Evolutionary conservation across 208 protist species (phyloP).

Genomic region (Angomonas deanei): DNA sequence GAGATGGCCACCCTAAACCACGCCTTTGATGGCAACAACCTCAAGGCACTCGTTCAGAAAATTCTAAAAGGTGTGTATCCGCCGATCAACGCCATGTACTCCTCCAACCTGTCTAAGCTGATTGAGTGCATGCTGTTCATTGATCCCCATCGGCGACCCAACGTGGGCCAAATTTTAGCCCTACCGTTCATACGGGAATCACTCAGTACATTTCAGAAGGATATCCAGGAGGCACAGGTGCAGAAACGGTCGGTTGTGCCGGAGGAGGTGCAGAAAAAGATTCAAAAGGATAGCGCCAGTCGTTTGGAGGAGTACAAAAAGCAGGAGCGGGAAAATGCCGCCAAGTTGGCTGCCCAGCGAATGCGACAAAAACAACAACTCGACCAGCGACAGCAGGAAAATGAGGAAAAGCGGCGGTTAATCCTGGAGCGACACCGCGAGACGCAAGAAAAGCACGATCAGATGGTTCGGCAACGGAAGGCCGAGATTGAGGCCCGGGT

Average conservation of each 20-base stretch:
- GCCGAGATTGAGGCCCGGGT: slow-evolving; percentile 61
- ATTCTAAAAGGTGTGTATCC: slow-evolving; percentile 85
- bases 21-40: slow-evolving; percentile 86
- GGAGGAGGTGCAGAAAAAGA: slow-evolving; percentile 29
- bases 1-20: slow-evolving; percentile 88
- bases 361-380: slow-evolving; percentile 40
- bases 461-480: slow-evolving; percentile 33
- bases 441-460: slow-evolving; percentile 46
- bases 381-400: slow-evolving; percentile 49
- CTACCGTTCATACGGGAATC: slow-evolving; percentile 74
- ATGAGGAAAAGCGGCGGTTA: slow-evolving; percentile 38
- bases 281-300: slow-evolving; percentile 31
- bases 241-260: slow-evolving; percentile 36
- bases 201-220: slow-evolving; percentile 50
- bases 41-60: slow-evolving; percentile 88
- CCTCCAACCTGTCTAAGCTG: slow-evolving; percentile 57
- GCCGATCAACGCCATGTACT: slow-evolving; percentile 75
- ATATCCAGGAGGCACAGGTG: slow-evolving; percentile 47
- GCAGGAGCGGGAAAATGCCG: slow-evolving; percentile 46
- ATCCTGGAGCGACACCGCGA: slow-evolving; percentile 40
- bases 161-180: slow-evolving; percentile 73
- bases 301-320: slow-evolving; percentile 44
- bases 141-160: slow-evolving; percentile 70
- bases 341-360: slow-evolving; percentile 26
- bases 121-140: slow-evolving; percentile 84